Conservation (phyloP, 345 rosid genomes). For the Citrus inodora region DNA sequence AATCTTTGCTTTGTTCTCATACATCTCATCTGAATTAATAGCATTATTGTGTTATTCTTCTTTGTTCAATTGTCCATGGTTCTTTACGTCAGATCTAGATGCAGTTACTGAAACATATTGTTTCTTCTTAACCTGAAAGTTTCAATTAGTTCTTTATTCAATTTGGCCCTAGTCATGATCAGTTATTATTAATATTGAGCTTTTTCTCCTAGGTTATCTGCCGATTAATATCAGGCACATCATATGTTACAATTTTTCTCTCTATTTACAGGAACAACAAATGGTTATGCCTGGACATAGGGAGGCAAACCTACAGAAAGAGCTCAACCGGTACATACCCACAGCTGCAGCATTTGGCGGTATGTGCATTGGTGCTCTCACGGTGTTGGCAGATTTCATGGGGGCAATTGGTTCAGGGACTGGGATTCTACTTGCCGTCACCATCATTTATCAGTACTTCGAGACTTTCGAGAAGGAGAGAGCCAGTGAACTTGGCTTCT, state of each 20-base stretch:
- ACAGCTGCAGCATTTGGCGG: constrained; percentile 95
- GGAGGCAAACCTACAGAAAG: constrained; percentile 83
- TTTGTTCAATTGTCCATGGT: too few species aligned
- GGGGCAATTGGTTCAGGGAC: constrained; percentile 91
- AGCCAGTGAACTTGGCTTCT: constrained; percentile 87
- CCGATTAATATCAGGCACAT: background rate
- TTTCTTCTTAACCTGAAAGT: background rate
- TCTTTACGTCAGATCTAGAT: background rate
- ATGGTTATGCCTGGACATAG: constrained; percentile 97
- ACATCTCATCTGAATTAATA: too few species aligned
- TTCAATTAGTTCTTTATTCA: background rate
- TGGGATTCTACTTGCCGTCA: constrained; percentile 80
- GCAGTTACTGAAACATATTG: background rate
- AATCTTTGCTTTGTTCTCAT: too few species aligned
- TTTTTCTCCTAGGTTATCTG: background rate
- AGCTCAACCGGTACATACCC: constrained; percentile 81
- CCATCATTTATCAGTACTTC: constrained; percentile 80
- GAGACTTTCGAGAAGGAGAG: constrained; percentile 94
- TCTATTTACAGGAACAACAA: constrained; percentile 71
- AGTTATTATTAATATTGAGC: background rate
- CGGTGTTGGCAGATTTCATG: constrained; percentile 85
- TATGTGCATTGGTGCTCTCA: constrained; percentile 78
- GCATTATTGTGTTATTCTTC: too few species aligned
- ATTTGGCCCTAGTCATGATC: background rate
- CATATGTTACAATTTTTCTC: background rate